Percentiles rank a stretch among this genome's conserved stretches.
phyloP scores from a whole-genome alignment of 2,329 filamentous ascomycete species.

The Arthroderma uncinatum region DNA sequence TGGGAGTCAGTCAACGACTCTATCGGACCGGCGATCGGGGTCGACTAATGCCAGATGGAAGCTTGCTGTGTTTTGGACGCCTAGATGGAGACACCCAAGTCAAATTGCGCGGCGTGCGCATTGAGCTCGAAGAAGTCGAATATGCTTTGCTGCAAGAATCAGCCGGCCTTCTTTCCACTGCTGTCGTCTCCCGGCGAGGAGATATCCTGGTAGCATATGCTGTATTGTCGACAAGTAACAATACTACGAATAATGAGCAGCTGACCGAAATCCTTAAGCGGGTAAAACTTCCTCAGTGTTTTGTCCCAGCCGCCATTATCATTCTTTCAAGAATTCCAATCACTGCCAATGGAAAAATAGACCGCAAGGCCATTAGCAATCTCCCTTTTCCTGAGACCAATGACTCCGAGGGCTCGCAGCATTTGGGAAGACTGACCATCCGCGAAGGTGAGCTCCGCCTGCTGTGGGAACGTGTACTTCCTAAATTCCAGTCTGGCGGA shows the following conservation, averaged over 20 bases:
- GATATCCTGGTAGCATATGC: constrained; percentile 8
- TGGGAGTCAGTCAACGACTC: neutral
- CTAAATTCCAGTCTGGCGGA: too few species aligned
- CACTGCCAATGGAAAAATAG: constrained; percentile 8
- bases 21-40: constrained; percentile 13
- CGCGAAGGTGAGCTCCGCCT: neutral
- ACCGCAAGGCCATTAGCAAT: constrained; percentile 4
- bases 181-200: neutral
- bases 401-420: neutral
- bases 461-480: constrained; percentile 7
- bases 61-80: constrained; percentile 19
- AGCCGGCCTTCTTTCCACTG: neutral
- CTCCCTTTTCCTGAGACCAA: constrained; percentile 3
- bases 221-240: neutral
- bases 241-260: neutral
- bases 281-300: constrained; percentile 7
- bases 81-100: constrained; percentile 22
- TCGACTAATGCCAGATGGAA: constrained; percentile 19
- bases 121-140: constrained; percentile 6
- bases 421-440: neutral
- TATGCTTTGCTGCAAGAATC: neutral
- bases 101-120: constrained; percentile 23
- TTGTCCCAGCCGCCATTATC: constrained; percentile 7
- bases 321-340: constrained; percentile 6
- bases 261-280: neutral